Percentiles rank a stretch among this genome's conserved stretches.
phyloP scores from a whole-genome alignment of 179 eudicot genomes.

The Spergularia azorica region DNA sequence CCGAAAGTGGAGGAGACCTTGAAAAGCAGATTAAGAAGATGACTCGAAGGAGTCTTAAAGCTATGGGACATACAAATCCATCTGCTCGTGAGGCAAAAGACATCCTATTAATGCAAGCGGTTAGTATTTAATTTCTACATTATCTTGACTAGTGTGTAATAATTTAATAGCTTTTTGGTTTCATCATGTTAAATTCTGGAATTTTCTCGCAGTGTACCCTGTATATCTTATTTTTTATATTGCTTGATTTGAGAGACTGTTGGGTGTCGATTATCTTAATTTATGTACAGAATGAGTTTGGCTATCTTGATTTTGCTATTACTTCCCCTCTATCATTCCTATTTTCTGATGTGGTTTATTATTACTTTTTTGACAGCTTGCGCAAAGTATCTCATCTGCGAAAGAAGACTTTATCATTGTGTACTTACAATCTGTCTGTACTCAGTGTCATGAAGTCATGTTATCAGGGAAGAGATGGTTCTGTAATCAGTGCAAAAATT shows the following conservation, averaged over 20 bases:
- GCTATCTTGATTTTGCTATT: neutral
- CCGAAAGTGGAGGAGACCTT: constrained; percentile 44
- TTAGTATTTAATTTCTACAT: constrained; percentile 26
- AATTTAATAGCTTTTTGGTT: neutral
- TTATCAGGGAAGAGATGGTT: constrained; percentile 66
- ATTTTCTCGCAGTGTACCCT: neutral
- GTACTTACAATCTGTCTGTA: constrained; percentile 63
- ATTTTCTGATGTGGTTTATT: neutral
- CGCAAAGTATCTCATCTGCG: constrained; percentile 41
- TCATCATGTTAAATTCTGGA: neutral
- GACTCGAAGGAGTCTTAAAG: constrained; percentile 55
- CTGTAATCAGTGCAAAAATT: constrained; percentile 69
- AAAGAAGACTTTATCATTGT: constrained; percentile 80
- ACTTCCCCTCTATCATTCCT: neutral
- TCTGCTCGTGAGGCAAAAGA: constrained; percentile 67
- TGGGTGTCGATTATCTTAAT: neutral
- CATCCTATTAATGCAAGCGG: constrained; percentile 76
- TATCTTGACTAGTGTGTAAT: neutral
- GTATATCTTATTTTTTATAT: neutral
- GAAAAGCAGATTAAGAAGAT: constrained; percentile 45
- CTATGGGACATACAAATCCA: constrained; percentile 63
- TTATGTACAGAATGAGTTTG: neutral
- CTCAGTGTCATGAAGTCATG: constrained; percentile 66
- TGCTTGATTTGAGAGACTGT: neutral
- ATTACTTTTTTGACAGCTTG: constrained; percentile 48